Base-by-base conservation (phyloP, 495 filamentous ascomycete species). In the Parathielavia hyrcaniae region DNA sequence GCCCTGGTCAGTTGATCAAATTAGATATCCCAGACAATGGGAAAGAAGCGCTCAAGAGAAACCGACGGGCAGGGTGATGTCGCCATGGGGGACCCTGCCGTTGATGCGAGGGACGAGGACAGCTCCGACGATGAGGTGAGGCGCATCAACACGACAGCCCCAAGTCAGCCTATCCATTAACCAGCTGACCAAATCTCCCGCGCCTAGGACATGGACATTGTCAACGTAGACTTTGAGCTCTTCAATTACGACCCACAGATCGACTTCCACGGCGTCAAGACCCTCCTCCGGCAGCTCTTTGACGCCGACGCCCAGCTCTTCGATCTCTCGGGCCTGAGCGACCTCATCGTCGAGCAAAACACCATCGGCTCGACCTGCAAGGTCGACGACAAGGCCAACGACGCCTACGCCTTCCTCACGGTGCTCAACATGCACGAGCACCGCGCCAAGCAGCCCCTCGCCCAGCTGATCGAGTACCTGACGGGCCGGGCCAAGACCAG, bases 141-240 rank as follows among this genome's bases (percentile, higher is more conserved):
- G 5, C n/a, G 20, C 39, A 44, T 36, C 12, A 39, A 23, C 10
- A n/a, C 1, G 1, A 9, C 13, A 1, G 22, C 20, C n/a, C n/a
- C 39, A 30, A 19, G n/a, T 34, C 30, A n/a, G 4, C 10, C 4
- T 16, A 20, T 26, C 1, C 40, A 12, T n/a, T n/a, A n/a, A n/a
- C 52, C 5, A 13, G 17, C 23, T 54, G 20, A 50, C 48, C 19
- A 35, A 16, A 7, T 19, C n/a, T 23, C 38, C 20, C 9, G 9
- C 32, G n/a, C 20, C 19, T 50, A 95, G 89, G 88, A 95, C 50
- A 83, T 87, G 62, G 86, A 95, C 71, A 87, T 93, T 70, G 83
- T 99, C 59, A 88, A 96, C 70, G 90, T 97, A 23, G 92, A 97
- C 48, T 99, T 99, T 71, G 95, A 97, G 74, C 96, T 88, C 83